phyloP scores from a whole-genome alignment of 129 eudicot species.

The Flaveria sonorensis region DNA sequence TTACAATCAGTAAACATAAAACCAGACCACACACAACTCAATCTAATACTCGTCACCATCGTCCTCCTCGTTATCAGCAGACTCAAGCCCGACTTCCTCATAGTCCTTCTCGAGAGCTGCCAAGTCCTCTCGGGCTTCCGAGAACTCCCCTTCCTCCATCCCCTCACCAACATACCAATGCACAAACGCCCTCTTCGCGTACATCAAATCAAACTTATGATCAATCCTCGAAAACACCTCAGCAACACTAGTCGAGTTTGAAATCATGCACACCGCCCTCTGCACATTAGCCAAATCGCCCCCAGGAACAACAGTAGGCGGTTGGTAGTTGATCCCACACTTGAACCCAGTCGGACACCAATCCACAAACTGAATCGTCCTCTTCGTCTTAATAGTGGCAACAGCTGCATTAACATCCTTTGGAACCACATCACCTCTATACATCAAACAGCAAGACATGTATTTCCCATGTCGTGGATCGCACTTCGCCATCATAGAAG shows the following conservation, averaged over 20 bases:
- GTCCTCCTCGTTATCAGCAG: slow-evolving; percentile 67
- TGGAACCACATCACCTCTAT: slow-evolving; percentile 72
- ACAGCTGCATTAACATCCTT: slow-evolving; percentile 77
- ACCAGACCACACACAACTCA: not conserved
- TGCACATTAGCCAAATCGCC: slow-evolving; percentile 83
- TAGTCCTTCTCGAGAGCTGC: slow-evolving; percentile 84
- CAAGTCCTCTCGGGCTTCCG: slow-evolving; percentile 79
- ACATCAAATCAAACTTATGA: slow-evolving; percentile 79
- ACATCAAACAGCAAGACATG: slow-evolving; percentile 87
- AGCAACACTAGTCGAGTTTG: slow-evolving; percentile 88
- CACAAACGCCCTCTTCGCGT: slow-evolving; percentile 70
- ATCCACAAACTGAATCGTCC: slow-evolving; percentile 78
- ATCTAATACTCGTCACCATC: slow-evolving; percentile 67
- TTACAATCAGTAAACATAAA: not conserved
- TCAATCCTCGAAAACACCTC: slow-evolving; percentile 83
- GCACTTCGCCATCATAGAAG: slow-evolving; percentile 82
- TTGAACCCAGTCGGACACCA: slow-evolving; percentile 93
- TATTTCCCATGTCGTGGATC: slow-evolving; percentile 82
- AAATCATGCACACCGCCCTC: slow-evolving; percentile 75
- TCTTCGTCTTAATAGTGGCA: slow-evolving; percentile 70
- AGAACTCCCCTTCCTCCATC: slow-evolving; percentile 84
- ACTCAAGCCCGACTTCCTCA: slow-evolving; percentile 77
- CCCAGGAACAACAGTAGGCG: slow-evolving; percentile 82
- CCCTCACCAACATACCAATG: slow-evolving; percentile 91
- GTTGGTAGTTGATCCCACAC: slow-evolving; percentile 76